Conservation (phyloP, 2,329 filamentous ascomycete genomes). For the Cercospora zeae-maydis region DNA sequence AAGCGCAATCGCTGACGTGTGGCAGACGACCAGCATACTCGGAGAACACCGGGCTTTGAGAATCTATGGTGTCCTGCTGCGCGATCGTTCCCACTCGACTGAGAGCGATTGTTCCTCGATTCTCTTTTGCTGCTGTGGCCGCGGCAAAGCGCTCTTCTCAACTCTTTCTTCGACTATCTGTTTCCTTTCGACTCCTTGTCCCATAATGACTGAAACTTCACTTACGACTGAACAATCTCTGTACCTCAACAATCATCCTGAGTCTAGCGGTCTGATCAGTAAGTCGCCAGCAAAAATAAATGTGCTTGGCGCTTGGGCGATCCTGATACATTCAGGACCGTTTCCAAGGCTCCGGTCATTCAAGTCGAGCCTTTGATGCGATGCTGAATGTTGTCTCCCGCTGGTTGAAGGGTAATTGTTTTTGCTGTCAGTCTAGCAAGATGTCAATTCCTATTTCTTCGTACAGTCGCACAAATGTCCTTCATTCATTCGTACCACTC, state of each 20-base stretch:
- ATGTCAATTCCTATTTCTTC: no score
- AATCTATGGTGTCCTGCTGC: no score
- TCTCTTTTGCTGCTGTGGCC: neutral
- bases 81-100: no score
- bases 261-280: neutral
- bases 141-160: accelerated
- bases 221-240: neutral
- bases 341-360: neutral
- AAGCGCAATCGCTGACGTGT: neutral
- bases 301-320: neutral
- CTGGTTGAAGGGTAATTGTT: neutral
- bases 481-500: no score
- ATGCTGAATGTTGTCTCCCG: neutral
- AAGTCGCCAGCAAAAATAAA: neutral
- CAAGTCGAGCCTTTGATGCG: neutral
- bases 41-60: no score
- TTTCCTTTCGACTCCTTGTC: neutral
- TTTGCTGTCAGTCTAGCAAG: neutral
- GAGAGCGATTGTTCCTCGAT: no score
- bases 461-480: no score
- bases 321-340: neutral
- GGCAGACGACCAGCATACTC: neutral
- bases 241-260: neutral
- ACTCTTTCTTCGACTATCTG: neutral
- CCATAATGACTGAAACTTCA: neutral